Evolutionary conservation across 169 alveolate species (phyloP).

Genomic region (Plasmodium gallinaceum): DNA sequence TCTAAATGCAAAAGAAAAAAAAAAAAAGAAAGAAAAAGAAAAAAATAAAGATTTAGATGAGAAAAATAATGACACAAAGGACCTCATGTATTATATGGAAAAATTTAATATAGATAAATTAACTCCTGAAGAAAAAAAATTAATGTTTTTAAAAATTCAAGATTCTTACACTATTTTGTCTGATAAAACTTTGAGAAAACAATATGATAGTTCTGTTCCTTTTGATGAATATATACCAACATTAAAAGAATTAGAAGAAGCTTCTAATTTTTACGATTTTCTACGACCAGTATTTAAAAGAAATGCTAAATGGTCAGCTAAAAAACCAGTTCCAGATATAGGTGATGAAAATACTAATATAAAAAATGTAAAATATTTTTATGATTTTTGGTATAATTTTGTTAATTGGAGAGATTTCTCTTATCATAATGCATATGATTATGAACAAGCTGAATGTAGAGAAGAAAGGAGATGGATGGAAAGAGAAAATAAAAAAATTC

Average conservation of each 20-base stretch:
- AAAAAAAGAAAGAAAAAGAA: conserved; percentile 67
- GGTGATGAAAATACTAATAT: conserved; percentile 91
- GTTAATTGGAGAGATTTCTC: conserved; percentile 94
- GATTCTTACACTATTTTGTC: conserved; percentile 94
- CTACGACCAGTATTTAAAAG: conserved; percentile 88
- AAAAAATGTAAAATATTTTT: conserved; percentile 90
- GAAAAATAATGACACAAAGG: conserved; percentile 26
- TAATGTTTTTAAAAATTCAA: conserved; percentile 90
- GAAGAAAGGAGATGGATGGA: conserved; percentile 96
- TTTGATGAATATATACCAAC: conserved; percentile 95
- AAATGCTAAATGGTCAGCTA: conserved; percentile 91
- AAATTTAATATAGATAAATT: conserved; percentile 79
- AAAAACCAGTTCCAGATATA: conserved; percentile 93
- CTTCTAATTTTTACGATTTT: conserved; percentile 85
- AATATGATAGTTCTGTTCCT: conserved; percentile 94
- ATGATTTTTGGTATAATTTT: conserved; percentile 93
- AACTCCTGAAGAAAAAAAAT: conserved; percentile 80
- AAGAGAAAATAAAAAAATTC: conserved; percentile 93
- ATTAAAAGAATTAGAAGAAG: conserved; percentile 80
- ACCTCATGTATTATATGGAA: conserved; percentile 71
- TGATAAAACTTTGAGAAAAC: conserved; percentile 89
- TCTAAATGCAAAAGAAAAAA: conserved; percentile 66
- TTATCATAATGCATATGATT: conserved; percentile 91
- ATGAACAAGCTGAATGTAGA: conserved; percentile 93
- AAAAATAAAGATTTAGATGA: conserved; percentile 17